Base-by-base conservation (phyloP, 805 yeast species). In the Saturnispora gosingensis region DNA sequence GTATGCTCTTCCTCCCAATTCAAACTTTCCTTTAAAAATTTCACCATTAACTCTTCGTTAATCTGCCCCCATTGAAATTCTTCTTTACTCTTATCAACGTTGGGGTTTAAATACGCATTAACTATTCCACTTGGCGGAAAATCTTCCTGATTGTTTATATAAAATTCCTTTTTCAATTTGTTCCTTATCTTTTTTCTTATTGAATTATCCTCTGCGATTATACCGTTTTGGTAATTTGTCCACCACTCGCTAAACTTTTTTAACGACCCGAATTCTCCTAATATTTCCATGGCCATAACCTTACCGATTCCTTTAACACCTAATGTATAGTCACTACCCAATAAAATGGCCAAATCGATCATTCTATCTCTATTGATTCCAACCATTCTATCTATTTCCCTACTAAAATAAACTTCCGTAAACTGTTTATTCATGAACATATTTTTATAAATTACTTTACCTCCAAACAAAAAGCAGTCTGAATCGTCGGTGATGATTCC, bases 401-500 rank as follows among this genome's bases (percentile, higher is more conserved):
- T 72, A 38, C 72, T 66, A 38, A 78, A 73, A 62, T 89, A 93
- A 60, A 83, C 85, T 64, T 93, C 99, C 35, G 91, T 98, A 65
- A 81, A 90, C 58, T 86, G 84, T 60, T 88, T 86, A 65, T 91
- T 97, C 62, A 85, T 89, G 70, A 93, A 93, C 91, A 93, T 83
- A 67, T 93, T 91, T 58, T 89, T 85, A 67, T 91, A 93, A 3
- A 93, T 79, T 42, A 70, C 73, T 50, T 80, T 79, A 1, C 96
- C 96, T 0, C 98, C 98, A 72, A 93, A 93, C 36, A 93, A 67
- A 59, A 93, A 93, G 47, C 95, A 89, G 75, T 93, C 99, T 58
- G 96, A 88, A 71, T 93, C 99, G 68, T 93, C 99, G 0, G 99
- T 93, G 24, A 93, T 83, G 5, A 93, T 84, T 0, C 99, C 99